Evolutionary conservation across 257 asterid species (phyloP).

Genomic region (Nicotiana knightiana): DNA sequence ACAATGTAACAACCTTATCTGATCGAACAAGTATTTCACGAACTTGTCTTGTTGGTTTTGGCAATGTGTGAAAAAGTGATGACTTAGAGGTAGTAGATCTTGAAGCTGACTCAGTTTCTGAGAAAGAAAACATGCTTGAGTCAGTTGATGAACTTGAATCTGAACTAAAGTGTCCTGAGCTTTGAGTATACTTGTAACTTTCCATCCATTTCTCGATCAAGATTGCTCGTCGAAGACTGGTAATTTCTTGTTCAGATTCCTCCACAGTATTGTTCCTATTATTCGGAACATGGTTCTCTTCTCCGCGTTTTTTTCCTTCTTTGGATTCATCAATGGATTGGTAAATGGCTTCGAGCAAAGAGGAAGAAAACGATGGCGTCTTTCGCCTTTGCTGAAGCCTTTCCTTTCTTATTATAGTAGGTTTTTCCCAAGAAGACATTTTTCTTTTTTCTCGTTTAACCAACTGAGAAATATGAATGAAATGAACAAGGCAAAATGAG

Average conservation of each 20-base stretch:
- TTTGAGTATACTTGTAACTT: slow-evolving; percentile 20
- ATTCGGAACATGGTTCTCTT: neutral
- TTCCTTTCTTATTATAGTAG: slow-evolving; percentile 5
- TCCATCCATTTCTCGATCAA: slow-evolving; percentile 80
- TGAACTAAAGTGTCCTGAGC: slow-evolving; percentile 34
- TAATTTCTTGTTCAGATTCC: slow-evolving; percentile 44
- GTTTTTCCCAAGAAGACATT: slow-evolving; percentile 23
- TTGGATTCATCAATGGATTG: slow-evolving; percentile 63
- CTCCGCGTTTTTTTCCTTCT: neutral
- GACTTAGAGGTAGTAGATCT: slow-evolving; percentile 40
- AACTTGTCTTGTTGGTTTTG: slow-evolving; percentile 3
- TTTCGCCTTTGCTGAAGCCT: slow-evolving; percentile 39
- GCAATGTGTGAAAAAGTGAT: neutral
- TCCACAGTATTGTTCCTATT: slow-evolving; percentile 25
- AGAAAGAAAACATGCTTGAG: slow-evolving; percentile 60
- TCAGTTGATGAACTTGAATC: slow-evolving; percentile 58
- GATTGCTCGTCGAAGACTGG: slow-evolving; percentile 67
- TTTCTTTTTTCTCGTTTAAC: neutral
- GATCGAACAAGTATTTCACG: slow-evolving; percentile 3
- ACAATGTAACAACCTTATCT: slow-evolving; percentile 3
- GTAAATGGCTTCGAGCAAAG: slow-evolving; percentile 76
- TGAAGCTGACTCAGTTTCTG: slow-evolving; percentile 50
- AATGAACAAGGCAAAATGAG: neutral
- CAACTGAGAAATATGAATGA: neutral
- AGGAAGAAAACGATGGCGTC: slow-evolving; percentile 69